Evolutionary conservation across 2,329 filamentous ascomycete genomes (phyloP).

Genomic region (Colletotrichum costaricense): DNA sequence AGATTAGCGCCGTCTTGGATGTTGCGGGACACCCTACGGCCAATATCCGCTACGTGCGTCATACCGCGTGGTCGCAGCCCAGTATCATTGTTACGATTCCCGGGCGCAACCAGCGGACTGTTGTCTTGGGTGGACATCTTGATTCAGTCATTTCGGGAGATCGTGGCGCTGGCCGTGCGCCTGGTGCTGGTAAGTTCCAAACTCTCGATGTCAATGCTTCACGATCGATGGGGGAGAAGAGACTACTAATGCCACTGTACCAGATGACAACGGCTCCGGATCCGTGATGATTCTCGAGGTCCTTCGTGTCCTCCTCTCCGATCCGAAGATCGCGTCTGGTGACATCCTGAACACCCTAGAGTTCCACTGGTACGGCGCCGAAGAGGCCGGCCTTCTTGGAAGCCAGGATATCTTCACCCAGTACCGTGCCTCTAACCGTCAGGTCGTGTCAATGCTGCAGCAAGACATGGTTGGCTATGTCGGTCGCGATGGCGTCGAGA

Average conservation of each 20-base stretch:
- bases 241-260: slow-evolving; percentile 38
- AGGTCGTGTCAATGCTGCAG: slow-evolving; percentile 56
- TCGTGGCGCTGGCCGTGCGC: slow-evolving; percentile 76
- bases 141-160: slow-evolving; percentile 84
- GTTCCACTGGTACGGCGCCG: slow-evolving; percentile 89
- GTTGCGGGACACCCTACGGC: slow-evolving; percentile 71
- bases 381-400: slow-evolving; percentile 83
- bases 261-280: slow-evolving; percentile 81
- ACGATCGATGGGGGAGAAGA: not conserved
- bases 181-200: slow-evolving; percentile 62
- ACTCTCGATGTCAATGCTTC: too few species aligned
- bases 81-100: slow-evolving; percentile 86
- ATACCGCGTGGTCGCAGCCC: slow-evolving; percentile 77
- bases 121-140: slow-evolving; percentile 83
- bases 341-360: slow-evolving; percentile 79
- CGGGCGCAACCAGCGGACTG: slow-evolving; percentile 74
- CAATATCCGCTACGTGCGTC: slow-evolving; percentile 72
- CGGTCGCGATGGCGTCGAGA: slow-evolving; percentile 42
- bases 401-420: slow-evolving; percentile 65
- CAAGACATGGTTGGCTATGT: slow-evolving; percentile 58
- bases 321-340: slow-evolving; percentile 70
- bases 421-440: slow-evolving; percentile 46
- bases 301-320: slow-evolving; percentile 75
- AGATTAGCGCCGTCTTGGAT: slow-evolving; percentile 71
- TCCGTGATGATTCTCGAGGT: slow-evolving; percentile 86